Percentiles rank a stretch among this genome's conserved stretches.
Conservation (phyloP, 352 stramenopile genomes). For the Globisporangium spinosum region DNA sequence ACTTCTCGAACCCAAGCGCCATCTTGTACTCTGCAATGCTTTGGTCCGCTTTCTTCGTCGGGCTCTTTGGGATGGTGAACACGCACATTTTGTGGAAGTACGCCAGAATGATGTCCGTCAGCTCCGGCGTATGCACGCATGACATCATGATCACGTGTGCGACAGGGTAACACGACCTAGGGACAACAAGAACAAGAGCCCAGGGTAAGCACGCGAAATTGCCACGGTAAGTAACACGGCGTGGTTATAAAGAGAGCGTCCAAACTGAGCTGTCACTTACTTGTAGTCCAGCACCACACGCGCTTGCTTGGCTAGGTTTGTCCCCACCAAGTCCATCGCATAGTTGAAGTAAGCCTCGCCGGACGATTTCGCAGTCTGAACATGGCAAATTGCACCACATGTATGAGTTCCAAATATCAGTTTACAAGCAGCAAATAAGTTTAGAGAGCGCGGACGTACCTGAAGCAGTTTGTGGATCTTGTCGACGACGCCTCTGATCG, state of each 20-base stretch:
- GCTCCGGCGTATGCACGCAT: conserved; percentile 64
- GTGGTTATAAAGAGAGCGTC: neutral
- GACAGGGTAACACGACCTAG: conserved; percentile 63
- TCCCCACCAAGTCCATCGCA: conserved; percentile 64
- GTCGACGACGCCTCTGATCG: conserved; percentile 56
- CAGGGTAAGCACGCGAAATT: conserved; percentile 2
- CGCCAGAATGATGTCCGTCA: conserved; percentile 65
- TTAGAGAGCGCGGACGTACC: conserved; percentile 16
- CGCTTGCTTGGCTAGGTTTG: conserved; percentile 67
- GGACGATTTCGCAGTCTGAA: conserved; percentile 46
- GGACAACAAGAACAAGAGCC: neutral
- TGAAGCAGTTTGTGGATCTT: conserved; percentile 68
- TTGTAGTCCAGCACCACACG: conserved; percentile 72
- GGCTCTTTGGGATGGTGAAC: conserved; percentile 66
- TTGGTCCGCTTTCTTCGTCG: conserved; percentile 47
- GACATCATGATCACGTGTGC: conserved; percentile 77
- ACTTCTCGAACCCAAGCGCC: conserved; percentile 60
- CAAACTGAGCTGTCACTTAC: conserved; percentile 23
- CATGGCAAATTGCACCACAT: neutral
- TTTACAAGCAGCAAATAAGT: neutral
- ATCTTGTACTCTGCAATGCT: conserved; percentile 62
- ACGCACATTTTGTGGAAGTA: conserved; percentile 76
- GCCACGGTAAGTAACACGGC: too few relatives aligned
- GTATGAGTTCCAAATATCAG: neutral
- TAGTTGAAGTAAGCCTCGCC: conserved; percentile 69